These are phyloP conservation scores for Colletotrichum horii DNA, from an alignment of 2,329 filamentous ascomycete species.

Conservation along the genomic window DNA sequence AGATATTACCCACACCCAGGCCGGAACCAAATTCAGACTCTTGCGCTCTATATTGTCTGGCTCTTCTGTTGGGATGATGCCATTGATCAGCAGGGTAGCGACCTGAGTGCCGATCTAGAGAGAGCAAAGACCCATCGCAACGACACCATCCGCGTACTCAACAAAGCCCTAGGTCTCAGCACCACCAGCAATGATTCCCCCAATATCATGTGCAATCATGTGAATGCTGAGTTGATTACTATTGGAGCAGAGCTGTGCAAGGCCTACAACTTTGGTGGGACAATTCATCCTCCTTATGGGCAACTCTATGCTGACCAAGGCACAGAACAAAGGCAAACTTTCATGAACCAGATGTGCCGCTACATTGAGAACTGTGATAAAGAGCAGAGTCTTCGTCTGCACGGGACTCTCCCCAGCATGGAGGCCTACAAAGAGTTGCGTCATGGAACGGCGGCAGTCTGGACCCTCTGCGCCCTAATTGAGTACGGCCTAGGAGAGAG, in stretches of 20 bases:
- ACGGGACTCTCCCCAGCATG: slow-evolving; percentile 27
- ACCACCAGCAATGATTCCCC: background rate
- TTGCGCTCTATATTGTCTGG: slow-evolving; percentile 32
- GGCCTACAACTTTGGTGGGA: background rate
- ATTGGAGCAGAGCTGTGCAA: slow-evolving; percentile 24
- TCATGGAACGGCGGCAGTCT: slow-evolving; percentile 29
- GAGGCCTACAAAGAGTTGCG: slow-evolving; percentile 33
- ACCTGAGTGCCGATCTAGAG: slow-evolving; percentile 29
- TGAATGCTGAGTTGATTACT: slow-evolving; percentile 28
- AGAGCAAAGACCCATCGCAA: slow-evolving; percentile 29
- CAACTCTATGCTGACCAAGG: background rate
- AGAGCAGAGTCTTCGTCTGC: slow-evolving; percentile 32
- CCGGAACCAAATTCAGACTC: slow-evolving; percentile 21
- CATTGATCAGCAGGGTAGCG: slow-evolving; percentile 32
- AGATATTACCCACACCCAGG: slow-evolving; percentile 28
- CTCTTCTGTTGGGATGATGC: slow-evolving; percentile 38
- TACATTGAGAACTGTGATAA: slow-evolving; percentile 29
- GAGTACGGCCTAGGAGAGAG: slow-evolving; percentile 22
- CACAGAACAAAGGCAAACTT: slow-evolving; percentile 6
- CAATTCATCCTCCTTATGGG: background rate
- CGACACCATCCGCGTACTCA: slow-evolving; percentile 25
- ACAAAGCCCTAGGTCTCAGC: slow-evolving; percentile 22
- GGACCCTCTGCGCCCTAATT: slow-evolving; percentile 30
- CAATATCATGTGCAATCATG: slow-evolving; percentile 14
- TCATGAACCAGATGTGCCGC: slow-evolving; percentile 23